Percentiles rank a stretch among this genome's conserved stretches.
Evolutionary conservation across 176 grass and related monocot species (phyloP).

Genomic region (Phoenix roebelenii): DNA sequence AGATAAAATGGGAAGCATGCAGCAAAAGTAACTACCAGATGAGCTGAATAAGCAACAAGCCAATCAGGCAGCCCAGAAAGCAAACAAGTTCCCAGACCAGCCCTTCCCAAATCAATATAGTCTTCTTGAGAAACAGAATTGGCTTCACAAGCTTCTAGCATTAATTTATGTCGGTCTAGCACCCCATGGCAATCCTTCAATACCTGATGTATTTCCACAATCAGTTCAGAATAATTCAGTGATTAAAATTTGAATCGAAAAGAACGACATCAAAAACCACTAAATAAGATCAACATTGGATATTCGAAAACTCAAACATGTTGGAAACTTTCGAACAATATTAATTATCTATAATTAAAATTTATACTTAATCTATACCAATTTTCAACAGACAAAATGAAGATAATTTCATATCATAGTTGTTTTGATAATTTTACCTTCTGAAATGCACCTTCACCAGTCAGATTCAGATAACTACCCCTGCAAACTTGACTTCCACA

Average conservation of each 20-base stretch:
- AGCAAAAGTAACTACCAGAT: conserved; percentile 50
- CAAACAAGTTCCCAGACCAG: conserved; percentile 95
- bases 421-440: conserved; percentile 50
- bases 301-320: no score
- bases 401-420: background rate
- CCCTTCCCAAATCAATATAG: conserved; percentile 87
- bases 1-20: conserved; percentile 24
- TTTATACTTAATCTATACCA: no score
- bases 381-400: background rate
- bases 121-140: conserved; percentile 85
- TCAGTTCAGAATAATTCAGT: conserved; percentile 9
- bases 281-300: no score
- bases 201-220: conserved; percentile 36
- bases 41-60: conserved; percentile 90
- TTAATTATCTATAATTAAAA: no score
- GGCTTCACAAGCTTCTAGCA: conserved; percentile 87
- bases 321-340: no score
- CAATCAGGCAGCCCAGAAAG: conserved; percentile 86
- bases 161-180: conserved; percentile 73
- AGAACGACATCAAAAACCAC: no score
- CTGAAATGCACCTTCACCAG: conserved; percentile 91
- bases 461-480: conserved; percentile 94
- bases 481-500: conserved; percentile 98
- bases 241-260: no score
- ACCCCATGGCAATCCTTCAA: conserved; percentile 90